Percentiles rank a stretch among this genome's conserved stretches.
Evolutionary conservation across 371 early-diverging fungal genomes (phyloP).

Genomic region (Saksenaea oblongispora): DNA sequence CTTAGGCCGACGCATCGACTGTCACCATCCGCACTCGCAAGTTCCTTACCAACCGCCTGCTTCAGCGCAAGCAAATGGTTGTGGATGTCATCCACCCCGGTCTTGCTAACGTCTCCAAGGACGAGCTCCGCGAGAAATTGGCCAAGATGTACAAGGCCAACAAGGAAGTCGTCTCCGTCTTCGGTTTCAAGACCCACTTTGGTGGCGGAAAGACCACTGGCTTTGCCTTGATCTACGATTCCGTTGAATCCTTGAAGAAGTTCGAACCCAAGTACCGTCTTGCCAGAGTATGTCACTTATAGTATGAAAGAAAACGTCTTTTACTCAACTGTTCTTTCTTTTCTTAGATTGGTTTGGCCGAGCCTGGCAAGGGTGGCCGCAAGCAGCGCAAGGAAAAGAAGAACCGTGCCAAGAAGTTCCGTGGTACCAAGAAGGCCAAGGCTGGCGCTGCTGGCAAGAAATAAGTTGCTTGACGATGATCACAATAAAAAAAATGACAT

Average conservation of each 20-base stretch:
- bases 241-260: constrained; percentile 94
- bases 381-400: constrained; percentile 99
- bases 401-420: constrained; percentile 99
- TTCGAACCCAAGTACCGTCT: constrained; percentile 98
- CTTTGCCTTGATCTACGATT: constrained; percentile 98
- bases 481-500: background rate
- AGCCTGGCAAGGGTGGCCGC: constrained; percentile 81
- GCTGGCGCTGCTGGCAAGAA: constrained; percentile 58
- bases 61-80: constrained; percentile 98
- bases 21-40: constrained; percentile 97
- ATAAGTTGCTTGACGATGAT: constrained; percentile 25
- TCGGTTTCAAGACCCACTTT: constrained; percentile 95
- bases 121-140: constrained; percentile 93
- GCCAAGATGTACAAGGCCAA: constrained; percentile 96
- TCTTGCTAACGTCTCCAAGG: constrained; percentile 90
- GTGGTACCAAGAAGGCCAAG: constrained; percentile 97
- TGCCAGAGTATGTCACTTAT: constrained; percentile 60
- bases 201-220: constrained; percentile 99
- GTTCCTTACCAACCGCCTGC: constrained; percentile 98
- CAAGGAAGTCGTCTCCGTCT: constrained; percentile 88
- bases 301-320: background rate
- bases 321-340: background rate
- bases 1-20: constrained; percentile 53
- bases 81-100: constrained; percentile 97
- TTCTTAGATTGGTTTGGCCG: constrained; percentile 76